phyloP scores from a whole-genome alignment of 2,329 filamentous ascomycete genomes.

The Paracamarosporium sp. region DNA sequence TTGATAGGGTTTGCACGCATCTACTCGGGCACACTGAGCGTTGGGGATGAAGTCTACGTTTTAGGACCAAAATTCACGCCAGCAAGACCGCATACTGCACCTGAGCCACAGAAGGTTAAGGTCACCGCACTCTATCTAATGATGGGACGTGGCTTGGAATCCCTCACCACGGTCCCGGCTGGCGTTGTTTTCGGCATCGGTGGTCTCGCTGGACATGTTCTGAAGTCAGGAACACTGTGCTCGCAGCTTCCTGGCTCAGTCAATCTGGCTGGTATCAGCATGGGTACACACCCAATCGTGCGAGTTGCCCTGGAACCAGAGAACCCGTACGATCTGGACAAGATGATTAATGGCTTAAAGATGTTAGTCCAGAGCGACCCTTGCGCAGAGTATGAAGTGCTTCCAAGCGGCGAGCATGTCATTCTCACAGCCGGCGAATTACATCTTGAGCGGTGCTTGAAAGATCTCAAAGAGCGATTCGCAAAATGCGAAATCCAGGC shows the following conservation, averaged over 20 bases:
- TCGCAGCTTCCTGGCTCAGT: constrained; percentile 84
- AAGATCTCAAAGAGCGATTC: constrained; percentile 90
- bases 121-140: constrained; percentile 91
- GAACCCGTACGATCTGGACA: constrained; percentile 88
- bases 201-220: constrained; percentile 88
- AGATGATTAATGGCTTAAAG: constrained; percentile 88
- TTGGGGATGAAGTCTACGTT: constrained; percentile 91
- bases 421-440: constrained; percentile 92
- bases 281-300: constrained; percentile 88
- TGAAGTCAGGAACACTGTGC: constrained; percentile 94
- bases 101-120: constrained; percentile 80
- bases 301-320: constrained; percentile 93
- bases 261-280: constrained; percentile 85
- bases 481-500: constrained; percentile 94
- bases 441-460: constrained; percentile 91
- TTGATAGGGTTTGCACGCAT: constrained; percentile 93
- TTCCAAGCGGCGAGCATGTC: constrained; percentile 92
- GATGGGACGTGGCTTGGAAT: constrained; percentile 90
- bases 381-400: constrained; percentile 93
- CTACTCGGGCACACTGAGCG: constrained; percentile 87
- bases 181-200: constrained; percentile 96
- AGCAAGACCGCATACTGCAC: constrained; percentile 72
- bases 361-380: constrained; percentile 94
- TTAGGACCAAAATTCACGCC: constrained; percentile 93
- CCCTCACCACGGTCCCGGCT: constrained; percentile 82